Evolutionary conservation across 768 basidiomycete species (phyloP).

Genomic region (Leccinum ochraceum): DNA sequence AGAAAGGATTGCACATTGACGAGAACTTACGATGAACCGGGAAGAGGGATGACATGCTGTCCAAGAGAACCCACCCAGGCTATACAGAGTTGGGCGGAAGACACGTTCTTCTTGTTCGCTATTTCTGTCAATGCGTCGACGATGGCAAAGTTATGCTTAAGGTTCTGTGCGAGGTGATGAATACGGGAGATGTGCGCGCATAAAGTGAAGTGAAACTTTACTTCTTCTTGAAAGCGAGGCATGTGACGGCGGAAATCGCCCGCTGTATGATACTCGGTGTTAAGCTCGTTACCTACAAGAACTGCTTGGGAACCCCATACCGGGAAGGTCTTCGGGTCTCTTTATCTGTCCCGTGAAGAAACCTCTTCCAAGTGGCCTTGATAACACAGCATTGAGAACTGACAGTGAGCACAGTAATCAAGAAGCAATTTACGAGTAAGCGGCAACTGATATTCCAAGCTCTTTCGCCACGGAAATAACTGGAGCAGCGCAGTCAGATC

Average conservation of each 20-base stretch:
- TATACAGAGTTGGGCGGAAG: slow-evolving; percentile 44
- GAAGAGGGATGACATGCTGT: slow-evolving; percentile 49
- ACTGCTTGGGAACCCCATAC: slow-evolving; percentile 7
- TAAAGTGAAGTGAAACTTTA: slow-evolving; percentile 7
- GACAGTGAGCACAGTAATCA: neutral
- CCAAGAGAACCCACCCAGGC: slow-evolving; percentile 46
- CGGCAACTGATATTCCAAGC: slow-evolving; percentile 58
- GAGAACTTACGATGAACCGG: slow-evolving; percentile 43
- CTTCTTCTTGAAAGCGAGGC: slow-evolving; percentile 50
- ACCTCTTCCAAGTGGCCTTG: slow-evolving; percentile 58
- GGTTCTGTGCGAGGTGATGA: slow-evolving; percentile 27
- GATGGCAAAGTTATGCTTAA: slow-evolving; percentile 45
- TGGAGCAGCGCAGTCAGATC: neutral
- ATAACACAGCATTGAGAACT: neutral
- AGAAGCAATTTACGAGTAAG: slow-evolving; percentile 50
- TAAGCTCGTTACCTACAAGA: neutral
- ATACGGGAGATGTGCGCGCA: neutral
- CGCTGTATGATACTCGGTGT: slow-evolving; percentile 25
- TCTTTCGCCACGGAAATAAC: slow-evolving; percentile 56
- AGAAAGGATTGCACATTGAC: too few species aligned
- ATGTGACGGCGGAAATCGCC: slow-evolving; percentile 40
- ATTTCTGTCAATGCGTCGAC: slow-evolving; percentile 43
- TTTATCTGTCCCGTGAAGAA: slow-evolving; percentile 55
- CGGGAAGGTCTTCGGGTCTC: slow-evolving; percentile 35
- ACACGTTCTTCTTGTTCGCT: slow-evolving; percentile 43